Conservation (phyloP, 192 early-diverging fungal species). For the Coemansia sp. region DNA sequence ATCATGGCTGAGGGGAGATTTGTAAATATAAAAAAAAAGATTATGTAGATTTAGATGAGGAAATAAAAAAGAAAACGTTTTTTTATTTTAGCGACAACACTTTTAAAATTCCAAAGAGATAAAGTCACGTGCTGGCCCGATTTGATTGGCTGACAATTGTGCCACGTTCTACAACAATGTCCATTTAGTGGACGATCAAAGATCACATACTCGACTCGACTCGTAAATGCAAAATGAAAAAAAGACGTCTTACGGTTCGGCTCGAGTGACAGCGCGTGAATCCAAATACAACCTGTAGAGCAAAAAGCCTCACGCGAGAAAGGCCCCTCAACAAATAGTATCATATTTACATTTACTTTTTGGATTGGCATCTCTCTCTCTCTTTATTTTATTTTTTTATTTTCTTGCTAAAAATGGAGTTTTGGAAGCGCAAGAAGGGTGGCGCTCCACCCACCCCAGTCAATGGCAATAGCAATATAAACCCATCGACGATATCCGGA, state of each 20-base stretch:
- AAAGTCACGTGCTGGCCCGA: constrained; percentile 24
- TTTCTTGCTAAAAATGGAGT: constrained; percentile 36
- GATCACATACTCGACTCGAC: background rate
- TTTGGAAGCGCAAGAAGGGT: constrained; percentile 59
- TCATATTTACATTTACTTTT: background rate
- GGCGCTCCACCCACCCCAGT: constrained; percentile 11
- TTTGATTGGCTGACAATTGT: constrained; percentile 22
- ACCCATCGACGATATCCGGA: constrained; percentile 44
- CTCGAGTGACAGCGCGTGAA: background rate
- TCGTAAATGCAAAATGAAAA: background rate
- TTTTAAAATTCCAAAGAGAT: background rate
- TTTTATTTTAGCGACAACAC: background rate
- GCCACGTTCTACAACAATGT: constrained; percentile 14
- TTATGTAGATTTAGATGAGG: background rate
- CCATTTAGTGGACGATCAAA: background rate
- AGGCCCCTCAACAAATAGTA: background rate
- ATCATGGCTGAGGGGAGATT: constrained; percentile 35
- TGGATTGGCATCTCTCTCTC: background rate
- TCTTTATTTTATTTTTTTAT: background rate
- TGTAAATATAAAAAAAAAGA: background rate
- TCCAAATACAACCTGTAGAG: background rate
- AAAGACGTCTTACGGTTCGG: no score
- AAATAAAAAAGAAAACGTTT: background rate
- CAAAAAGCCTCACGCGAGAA: background rate
- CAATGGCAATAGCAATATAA: constrained; percentile 27